Base-by-base conservation (phyloP, 2,329 filamentous ascomycete species). In the Neurospora crassa region DNA sequence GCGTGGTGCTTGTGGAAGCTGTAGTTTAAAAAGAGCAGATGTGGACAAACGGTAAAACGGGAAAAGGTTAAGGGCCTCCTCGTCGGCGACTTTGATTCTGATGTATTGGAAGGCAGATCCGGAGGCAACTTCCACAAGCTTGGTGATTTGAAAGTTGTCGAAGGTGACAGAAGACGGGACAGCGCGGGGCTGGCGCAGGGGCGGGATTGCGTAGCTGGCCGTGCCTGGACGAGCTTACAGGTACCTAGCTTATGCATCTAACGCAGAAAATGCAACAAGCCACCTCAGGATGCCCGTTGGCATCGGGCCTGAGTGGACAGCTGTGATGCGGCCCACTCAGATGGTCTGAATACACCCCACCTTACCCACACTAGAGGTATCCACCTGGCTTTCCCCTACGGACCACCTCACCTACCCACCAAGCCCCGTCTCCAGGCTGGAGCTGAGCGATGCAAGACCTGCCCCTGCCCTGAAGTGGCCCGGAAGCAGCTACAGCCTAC, bases 1-100 rank as follows among this genome's bases (percentile, higher is more conserved):
- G 71, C 73, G 74, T 74, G 34, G 71, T 74, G 69, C 74, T 69
- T 3, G 74, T 68, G 40, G 72, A 71, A 74, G 75, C 75, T 59
- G 42, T 70, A 71, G 67, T 29, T 16, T 7, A 10, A 11, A 10
- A 53, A 67, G 18, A 18, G 18, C 24, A 67, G 37, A 12, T 5
- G 14, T 7, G 12, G n/a, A 45, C 18, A 12, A 47, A 43, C 18
- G 41, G 59, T 10, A 71, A 69, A 69, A 69, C 42, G 53, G 53
- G n/a, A 53, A 29, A 24, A 53, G 29, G 47, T 29, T 53, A 53
- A 12, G 20, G 53, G 34, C 59, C 59, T 70, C 16, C 40, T 67
- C 63, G 47, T 70, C 68, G 69, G 70, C 40, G 16, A 37, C 16
- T 5, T 18, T 34, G 24, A 29, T 18, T 63, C 29, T 7, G 24